Conservation (phyloP, 805 yeast genomes). For the Ogataea pilisensis region DNA sequence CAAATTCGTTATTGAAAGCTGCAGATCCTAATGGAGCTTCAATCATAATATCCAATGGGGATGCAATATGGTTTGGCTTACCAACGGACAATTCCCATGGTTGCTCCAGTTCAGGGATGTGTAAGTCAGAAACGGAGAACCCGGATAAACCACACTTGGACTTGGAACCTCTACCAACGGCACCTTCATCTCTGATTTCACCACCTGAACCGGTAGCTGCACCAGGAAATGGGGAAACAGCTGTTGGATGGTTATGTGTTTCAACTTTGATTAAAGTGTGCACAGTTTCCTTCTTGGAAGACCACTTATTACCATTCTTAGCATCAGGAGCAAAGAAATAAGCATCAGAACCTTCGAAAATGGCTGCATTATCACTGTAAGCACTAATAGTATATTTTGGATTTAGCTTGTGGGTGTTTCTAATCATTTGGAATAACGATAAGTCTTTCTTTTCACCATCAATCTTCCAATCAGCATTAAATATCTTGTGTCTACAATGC, state of each 20-base stretch:
- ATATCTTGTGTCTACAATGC: slow-evolving; percentile 98
- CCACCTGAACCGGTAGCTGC: slow-evolving; percentile 99
- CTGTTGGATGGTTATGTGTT: slow-evolving; percentile 99
- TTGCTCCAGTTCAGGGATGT: slow-evolving; percentile 78
- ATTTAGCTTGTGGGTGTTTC: slow-evolving; percentile 80
- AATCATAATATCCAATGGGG: slow-evolving; percentile 89
- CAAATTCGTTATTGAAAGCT: slow-evolving; percentile 97
- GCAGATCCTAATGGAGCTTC: slow-evolving; percentile 98
- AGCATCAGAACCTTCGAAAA: slow-evolving; percentile 78
- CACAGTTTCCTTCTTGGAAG: slow-evolving; percentile 67
- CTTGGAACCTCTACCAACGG: slow-evolving; percentile 97
- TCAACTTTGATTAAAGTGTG: slow-evolving; percentile 94
- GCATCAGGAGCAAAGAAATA: slow-evolving; percentile 77
- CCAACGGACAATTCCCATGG: slow-evolving; percentile 96
- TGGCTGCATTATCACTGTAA: slow-evolving; percentile 97
- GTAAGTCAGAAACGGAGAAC: slow-evolving; percentile 83
- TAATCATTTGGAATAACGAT: slow-evolving; percentile 88
- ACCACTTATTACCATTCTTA: slow-evolving; percentile 62
- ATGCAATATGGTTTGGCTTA: slow-evolving; percentile 88
- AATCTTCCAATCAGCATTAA: slow-evolving; percentile 97
- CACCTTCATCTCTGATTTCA: slow-evolving; percentile 99
- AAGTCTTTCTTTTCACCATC: slow-evolving; percentile 72
- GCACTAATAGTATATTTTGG: slow-evolving; percentile 88
- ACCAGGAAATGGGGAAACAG: slow-evolving; percentile 98
- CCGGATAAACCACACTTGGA: slow-evolving; percentile 96